Base-by-base conservation (phyloP, 2,329 filamentous ascomycete genomes). In the Ambrosiella xylebori region DNA sequence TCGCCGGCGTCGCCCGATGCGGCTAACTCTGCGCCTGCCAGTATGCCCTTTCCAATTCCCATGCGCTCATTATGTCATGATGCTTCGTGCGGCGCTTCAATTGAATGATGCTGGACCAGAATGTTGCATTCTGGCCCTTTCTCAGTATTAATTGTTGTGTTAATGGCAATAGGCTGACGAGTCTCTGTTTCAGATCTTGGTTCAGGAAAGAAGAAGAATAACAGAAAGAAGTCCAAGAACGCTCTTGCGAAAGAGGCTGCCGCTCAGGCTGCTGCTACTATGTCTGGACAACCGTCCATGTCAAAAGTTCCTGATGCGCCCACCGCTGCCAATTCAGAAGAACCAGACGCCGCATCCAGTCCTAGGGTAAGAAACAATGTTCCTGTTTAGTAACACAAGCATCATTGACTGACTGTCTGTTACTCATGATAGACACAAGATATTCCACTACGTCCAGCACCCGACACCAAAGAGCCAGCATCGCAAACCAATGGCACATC, bases 201-300 rank as follows among this genome's bases (percentile, higher is more conserved):
- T 63, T 60, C 65, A 72, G 71, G 70, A 64, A 78, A 76, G 69
- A 80, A 78, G 70, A 80, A 77, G 71, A 76, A 74, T 66, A 76
- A 74, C 65, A 80, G 76, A 64, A 81, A 79, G 69, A 81, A 78
- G 71, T 79, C 77, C 72, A 77, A 74, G 63, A 71, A 71, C 50
- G 70, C 69, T 66, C 77, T 76, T 66, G 67, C 69, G 59, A 76
- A 75, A 64, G 70, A 72, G 38, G 54, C 55, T 37, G 37, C 50
- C n/a, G 12, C 45, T 35, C 44, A 57, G 13, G 44, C 57, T 38
- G 40, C 57, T n/a, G 52, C 15, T 41, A n/a, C n/a, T 44, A 19
- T n/a, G 27, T 27, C 27, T 27, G 27, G 27, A 44, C 37, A 54
- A 41, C 11, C 27, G n/a, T 11, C 44, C 36, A 38, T 19, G 17